These are phyloP conservation scores for Gymnopilus junonius DNA, from an alignment of 768 basidiomycete genomes.

Conservation along the genomic window DNA sequence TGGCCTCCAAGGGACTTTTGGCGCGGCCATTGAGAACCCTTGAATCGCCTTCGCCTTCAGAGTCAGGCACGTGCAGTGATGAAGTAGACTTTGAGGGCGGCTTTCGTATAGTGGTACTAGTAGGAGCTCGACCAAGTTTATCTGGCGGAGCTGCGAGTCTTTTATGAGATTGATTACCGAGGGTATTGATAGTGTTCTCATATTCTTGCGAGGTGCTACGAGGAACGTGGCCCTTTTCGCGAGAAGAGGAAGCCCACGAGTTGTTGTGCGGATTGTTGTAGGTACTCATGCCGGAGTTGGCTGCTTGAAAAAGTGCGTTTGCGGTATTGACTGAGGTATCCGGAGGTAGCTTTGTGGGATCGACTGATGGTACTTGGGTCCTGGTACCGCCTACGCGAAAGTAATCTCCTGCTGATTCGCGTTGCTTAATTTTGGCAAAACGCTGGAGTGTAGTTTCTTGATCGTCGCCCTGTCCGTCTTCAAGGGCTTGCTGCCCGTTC, in stretches of 20 bases:
- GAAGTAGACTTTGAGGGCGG: constrained; percentile 61
- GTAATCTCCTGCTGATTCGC: constrained; percentile 36
- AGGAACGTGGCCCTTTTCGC: constrained; percentile 52
- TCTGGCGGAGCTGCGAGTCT: constrained; percentile 66
- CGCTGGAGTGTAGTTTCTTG: constrained; percentile 46
- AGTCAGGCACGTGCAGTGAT: constrained; percentile 66
- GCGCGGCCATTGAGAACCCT: constrained; percentile 46
- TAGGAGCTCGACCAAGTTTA: constrained; percentile 22
- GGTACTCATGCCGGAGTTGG: constrained; percentile 40
- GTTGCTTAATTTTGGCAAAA: constrained; percentile 48
- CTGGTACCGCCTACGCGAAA: constrained; percentile 41
- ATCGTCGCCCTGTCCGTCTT: constrained; percentile 39
- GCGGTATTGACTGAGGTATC: constrained; percentile 90
- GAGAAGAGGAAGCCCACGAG: constrained; percentile 68
- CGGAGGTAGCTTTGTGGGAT: constrained; percentile 73
- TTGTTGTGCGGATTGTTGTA: constrained; percentile 52
- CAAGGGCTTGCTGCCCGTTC: constrained; percentile 21
- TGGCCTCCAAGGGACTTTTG: constrained; percentile 71
- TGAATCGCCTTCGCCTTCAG: constrained; percentile 60
- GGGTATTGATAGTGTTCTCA: constrained; percentile 66
- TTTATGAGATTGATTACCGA: constrained; percentile 53
- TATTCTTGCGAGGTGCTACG: constrained; percentile 84
- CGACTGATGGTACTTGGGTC: constrained; percentile 50
- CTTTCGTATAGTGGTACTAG: constrained; percentile 34
- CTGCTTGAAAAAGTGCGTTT: constrained; percentile 76